Percentiles rank a stretch among this genome's conserved stretches.
Evolutionary conservation across 1,284 basidiomycete genomes (phyloP).

Genomic region (Ustilago curta): DNA sequence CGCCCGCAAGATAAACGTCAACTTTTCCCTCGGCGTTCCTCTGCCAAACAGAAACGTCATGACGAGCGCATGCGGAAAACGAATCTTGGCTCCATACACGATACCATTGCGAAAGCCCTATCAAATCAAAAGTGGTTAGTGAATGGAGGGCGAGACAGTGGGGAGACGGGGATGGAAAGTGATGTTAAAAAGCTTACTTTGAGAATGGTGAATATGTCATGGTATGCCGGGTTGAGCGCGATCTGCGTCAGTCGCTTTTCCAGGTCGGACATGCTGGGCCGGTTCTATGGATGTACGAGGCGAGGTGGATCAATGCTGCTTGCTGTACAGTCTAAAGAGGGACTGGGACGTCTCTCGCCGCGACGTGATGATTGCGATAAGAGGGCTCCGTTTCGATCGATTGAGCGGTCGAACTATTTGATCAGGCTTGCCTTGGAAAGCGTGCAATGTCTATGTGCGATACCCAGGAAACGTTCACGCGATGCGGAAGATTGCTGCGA

Average conservation of each 20-base stretch:
- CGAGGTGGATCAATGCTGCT: not conserved
- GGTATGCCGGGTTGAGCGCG: conserved; percentile 77
- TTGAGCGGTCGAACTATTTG: not conserved
- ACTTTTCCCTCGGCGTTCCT: conserved; percentile 72
- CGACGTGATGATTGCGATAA: not conserved
- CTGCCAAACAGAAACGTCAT: conserved; percentile 91
- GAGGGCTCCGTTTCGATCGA: not conserved
- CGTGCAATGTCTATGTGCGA: conserved; percentile 2
- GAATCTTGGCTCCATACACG: conserved; percentile 93
- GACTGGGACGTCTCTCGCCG: not conserved
- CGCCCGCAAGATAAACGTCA: conserved; percentile 81
- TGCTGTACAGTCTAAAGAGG: not conserved
- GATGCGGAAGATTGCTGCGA: too few relatives aligned
- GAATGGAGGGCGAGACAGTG: too few relatives aligned
- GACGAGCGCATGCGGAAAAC: conserved; percentile 96
- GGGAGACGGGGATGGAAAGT: too few relatives aligned
- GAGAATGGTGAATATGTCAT: conserved; percentile 88
- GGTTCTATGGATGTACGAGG: not conserved
- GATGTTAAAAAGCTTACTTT: conserved; percentile 73
- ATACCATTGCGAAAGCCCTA: conserved; percentile 87
- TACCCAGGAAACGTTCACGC: too few relatives aligned
- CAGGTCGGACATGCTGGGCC: conserved; percentile 36
- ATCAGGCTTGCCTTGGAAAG: not conserved
- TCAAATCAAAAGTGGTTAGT: not conserved
- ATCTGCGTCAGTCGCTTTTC: conserved; percentile 55